A percentile compares a stretch with the other conserved stretches of the same genome.
phyloP scores from a whole-genome alignment of 2,329 filamentous ascomycete genomes.

The Clarireedia monteithiana region DNA sequence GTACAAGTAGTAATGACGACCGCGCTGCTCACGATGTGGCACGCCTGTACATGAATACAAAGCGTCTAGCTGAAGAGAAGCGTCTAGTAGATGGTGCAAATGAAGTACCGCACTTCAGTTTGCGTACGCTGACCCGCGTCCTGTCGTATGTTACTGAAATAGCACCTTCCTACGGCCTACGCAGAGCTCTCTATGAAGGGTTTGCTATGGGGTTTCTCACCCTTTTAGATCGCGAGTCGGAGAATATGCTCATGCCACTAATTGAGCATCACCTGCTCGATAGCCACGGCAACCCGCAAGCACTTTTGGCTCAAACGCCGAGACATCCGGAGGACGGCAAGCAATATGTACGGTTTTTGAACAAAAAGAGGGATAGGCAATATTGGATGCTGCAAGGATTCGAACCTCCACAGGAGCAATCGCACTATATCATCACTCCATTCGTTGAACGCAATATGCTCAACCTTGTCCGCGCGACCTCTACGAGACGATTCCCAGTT shows the following conservation, averaged over 20 bases:
- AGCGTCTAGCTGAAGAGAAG: conserved; percentile 72
- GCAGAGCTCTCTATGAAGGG: conserved; percentile 84
- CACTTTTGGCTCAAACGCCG: conserved; percentile 71
- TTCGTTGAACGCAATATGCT: conserved; percentile 93
- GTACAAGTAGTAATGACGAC: conserved; percentile 61
- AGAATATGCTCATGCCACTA: conserved; percentile 67
- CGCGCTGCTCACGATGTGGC: conserved; percentile 75
- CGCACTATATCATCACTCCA: conserved; percentile 92
- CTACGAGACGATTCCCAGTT: conserved; percentile 85
- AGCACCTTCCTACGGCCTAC: conserved; percentile 72
- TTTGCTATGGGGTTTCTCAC: conserved; percentile 98
- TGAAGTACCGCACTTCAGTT: conserved; percentile 93
- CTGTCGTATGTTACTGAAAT: conserved; percentile 84
- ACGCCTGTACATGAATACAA: conserved; percentile 80
- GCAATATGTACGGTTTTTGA: conserved; percentile 72
- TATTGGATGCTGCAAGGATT: conserved; percentile 84
- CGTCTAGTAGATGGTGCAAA: conserved; percentile 89
- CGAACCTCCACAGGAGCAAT: conserved; percentile 58
- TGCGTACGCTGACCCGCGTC: conserved; percentile 85
- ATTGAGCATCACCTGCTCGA: conserved; percentile 75
- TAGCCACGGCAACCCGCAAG: conserved; percentile 58
- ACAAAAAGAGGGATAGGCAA: conserved; percentile 56
- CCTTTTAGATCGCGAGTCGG: conserved; percentile 73
- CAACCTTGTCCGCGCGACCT: conserved; percentile 88
- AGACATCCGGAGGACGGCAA: conserved; percentile 69